Base-by-base conservation (phyloP, 2,329 filamentous ascomycete species). In the Annulohypoxylon truncatum region DNA sequence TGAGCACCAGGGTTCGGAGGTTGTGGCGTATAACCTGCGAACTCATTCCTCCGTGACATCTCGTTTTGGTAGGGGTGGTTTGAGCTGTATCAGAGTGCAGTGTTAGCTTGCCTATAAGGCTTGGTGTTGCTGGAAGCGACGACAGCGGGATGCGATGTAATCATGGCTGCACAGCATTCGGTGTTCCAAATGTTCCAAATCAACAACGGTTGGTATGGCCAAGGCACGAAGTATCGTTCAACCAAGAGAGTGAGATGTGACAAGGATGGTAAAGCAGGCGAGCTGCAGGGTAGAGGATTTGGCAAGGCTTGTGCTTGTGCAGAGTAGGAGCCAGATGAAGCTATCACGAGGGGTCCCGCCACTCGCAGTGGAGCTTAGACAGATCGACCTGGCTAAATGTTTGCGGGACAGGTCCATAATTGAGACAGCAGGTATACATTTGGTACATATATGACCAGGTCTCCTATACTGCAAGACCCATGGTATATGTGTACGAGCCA, bases 51-150 rank as follows among this genome's bases (percentile, higher is more conserved):
- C 80, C 71, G 81, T 75, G 71, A 79, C 83, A 87, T 83, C 68
- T 86, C 83, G 71, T 80, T 76, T 76, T 83, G 83, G 72, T 86
- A 86, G 58, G 81, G 76, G 73, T 87, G 83, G 66, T 77, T 73
- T 35, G 78, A 67, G 73, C 82, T 83, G 71, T 77, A 79, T 78
- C 76, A 80, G 67, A 72, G 64, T 63, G 60, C 20, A 63, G 76
- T 70, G 74, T 81, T 79, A 82, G 78, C 72, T 66, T 67, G 61
- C 58, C 60, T 61, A 67, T 46, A 48, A 33, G 61, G 61, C 29
- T 51, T 65, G 57, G 64, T 72, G 64, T 66, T 67, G 70, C 62
- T 65, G 61, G 54, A 61, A 61, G 62, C 53, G 68, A 63, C 70
- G 51, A 61, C 58, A 64, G 60, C 62, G 61, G 46, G 53, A 67